Conservation (phyloP, 2,329 filamentous ascomycete species). For the Diaporthe helianthi region DNA sequence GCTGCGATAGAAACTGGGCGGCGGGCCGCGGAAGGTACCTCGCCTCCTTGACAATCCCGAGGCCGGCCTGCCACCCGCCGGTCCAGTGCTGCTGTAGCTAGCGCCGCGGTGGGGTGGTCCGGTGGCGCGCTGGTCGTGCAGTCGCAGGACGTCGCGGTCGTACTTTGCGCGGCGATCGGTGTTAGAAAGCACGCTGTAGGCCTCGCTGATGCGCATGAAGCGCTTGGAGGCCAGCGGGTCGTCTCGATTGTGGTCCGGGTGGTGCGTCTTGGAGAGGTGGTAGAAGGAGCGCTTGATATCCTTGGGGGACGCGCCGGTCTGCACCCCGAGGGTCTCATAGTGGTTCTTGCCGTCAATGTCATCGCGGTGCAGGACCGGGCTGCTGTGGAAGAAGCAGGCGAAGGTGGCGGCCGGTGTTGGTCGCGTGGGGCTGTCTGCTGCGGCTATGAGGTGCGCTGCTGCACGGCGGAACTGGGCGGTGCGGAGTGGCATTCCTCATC, state of each 20-base stretch:
- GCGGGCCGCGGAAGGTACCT: conserved; percentile 81
- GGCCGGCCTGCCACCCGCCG: conserved; percentile 77
- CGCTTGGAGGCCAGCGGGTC: conserved; percentile 75
- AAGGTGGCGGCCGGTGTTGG: conserved; percentile 7
- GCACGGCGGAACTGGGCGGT: conserved; percentile 42
- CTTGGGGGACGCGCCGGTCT: conserved; percentile 66
- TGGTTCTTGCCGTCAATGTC: conserved; percentile 62
- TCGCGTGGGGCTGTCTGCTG: conserved; percentile 21
- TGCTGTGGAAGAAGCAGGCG: conserved; percentile 41
- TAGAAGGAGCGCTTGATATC: conserved; percentile 73
- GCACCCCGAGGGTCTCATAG: conserved; percentile 83
- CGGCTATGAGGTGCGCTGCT: conserved; percentile 37
- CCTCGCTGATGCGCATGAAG: conserved; percentile 85
- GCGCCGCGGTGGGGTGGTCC: conserved; percentile 37
- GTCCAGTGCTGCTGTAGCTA: conserved; percentile 62
- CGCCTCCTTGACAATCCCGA: conserved; percentile 81
- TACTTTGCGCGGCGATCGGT: conserved; percentile 79
- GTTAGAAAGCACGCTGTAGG: conserved; percentile 79
- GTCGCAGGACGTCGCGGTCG: conserved; percentile 71
- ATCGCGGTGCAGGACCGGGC: conserved; percentile 39
- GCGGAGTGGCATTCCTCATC: conserved; percentile 70
- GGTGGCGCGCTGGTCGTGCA: conserved; percentile 42
- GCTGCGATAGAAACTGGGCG: conserved; percentile 84
- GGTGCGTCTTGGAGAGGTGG: conserved; percentile 86
- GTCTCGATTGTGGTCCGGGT: conserved; percentile 86